A percentile compares a stretch with the other conserved stretches of the same genome.
phyloP scores from a whole-genome alignment of 2,329 filamentous ascomycete species.

The Colletotrichum sp. region DNA sequence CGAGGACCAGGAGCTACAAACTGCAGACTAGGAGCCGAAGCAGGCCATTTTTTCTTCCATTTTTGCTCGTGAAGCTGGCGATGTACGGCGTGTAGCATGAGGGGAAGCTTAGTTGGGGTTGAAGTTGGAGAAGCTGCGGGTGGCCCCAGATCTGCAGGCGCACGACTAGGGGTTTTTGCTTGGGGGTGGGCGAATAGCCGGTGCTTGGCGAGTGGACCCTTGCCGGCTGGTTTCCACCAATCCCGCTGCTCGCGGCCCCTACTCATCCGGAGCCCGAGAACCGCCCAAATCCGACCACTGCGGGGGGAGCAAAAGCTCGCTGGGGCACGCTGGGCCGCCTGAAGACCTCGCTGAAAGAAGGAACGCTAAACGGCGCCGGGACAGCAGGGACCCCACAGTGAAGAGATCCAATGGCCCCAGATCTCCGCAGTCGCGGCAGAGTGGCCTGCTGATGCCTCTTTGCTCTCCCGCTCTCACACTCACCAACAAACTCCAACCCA shows the following conservation, averaged over 20 bases:
- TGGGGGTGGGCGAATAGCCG: background rate
- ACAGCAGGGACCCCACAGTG: background rate
- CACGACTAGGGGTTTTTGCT: background rate
- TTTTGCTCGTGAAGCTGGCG: constrained; percentile 9
- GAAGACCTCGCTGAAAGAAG: background rate
- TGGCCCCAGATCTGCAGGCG: background rate
- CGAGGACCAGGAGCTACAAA: background rate
- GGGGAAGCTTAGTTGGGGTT: constrained; percentile 13
- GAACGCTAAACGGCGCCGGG: background rate
- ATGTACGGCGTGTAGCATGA: background rate
- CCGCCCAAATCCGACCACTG: constrained; percentile 15
- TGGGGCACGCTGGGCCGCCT: background rate
- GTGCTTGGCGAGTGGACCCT: constrained; percentile 7
- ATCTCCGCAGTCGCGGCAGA: constrained; percentile 3
- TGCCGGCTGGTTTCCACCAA: constrained; percentile 8
- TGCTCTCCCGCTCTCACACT: background rate
- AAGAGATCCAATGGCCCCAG: background rate
- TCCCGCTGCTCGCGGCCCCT: background rate
- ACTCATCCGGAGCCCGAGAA: constrained; percentile 21
- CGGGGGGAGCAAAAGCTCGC: background rate
- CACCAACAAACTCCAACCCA: background rate
- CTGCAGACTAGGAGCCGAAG: background rate
- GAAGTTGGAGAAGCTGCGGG: constrained; percentile 1
- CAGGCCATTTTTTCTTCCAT: background rate
- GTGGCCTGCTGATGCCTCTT: background rate